Evolutionary conservation across 805 yeast genomes (phyloP), one percentile per base, ranked within the genome.

Genomic region (Candida tammaniensis): DNA sequence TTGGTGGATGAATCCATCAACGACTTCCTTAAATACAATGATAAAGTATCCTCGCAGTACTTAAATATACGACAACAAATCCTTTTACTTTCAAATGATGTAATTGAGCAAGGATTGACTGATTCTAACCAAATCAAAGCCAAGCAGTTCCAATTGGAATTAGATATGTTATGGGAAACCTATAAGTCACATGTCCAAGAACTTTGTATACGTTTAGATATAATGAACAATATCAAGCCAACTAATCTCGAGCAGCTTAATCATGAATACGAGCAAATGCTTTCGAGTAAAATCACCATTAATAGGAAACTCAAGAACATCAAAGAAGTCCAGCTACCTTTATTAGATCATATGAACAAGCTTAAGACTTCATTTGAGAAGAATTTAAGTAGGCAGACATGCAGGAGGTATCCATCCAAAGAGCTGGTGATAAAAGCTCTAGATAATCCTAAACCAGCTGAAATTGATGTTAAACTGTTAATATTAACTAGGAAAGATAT

Each of bases 11-110:
- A 51, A 25, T 44, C 64, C 3, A 51, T 61, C 7, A 16, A 47
- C 6, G 55, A 52, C 31, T 54, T 51, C 38, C 52, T 64, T 23
- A 46, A 49, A 31, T 55, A 52, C 30, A 53, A 59, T 39, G 72
- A 67, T 35, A 59, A 57, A 33, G 35, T 51, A 8, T 51, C 64
- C 2, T 28, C 45, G 6, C 61, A 54, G 36, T 67, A 67, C 34
- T 47, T 64, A 24, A 49, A 51, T 24, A 35, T 61, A 8, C 45
- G 73, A 31, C 63, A 57, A 36, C 61, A 60, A 11, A 52, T 61
- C 2, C 44, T 52, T 17, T 47, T 40, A 31, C 34, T 55, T 14
- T 14, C 38, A 2, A 7, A 24, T 5, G 31, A 31, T 11, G 24
- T 27, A 7, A 9, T 5, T 12, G 15, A 29, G 5, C 30, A 30